Conservation (phyloP, 1,284 basidiomycete genomes). For the Cryptococcus wingfieldii region DNA sequence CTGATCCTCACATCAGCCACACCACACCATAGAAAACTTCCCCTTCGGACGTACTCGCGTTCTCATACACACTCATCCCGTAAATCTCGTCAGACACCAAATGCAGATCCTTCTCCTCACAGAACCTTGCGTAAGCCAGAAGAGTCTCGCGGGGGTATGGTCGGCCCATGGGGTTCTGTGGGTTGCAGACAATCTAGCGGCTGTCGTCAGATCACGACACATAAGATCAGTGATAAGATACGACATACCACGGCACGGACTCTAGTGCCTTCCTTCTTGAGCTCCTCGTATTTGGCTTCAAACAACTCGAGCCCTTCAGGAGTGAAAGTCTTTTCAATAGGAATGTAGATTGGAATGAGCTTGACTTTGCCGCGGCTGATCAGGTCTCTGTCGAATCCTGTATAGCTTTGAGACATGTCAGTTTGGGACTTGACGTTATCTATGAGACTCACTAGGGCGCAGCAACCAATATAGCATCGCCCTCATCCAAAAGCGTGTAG, state of each 20-base stretch:
- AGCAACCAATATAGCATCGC: slow-evolving; percentile 47
- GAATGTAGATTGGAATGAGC: slow-evolving; percentile 39
- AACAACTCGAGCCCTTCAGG: slow-evolving; percentile 30
- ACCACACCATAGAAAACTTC: neutral
- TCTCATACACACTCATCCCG: slow-evolving; percentile 47
- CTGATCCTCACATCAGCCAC: slow-evolving; percentile 11
- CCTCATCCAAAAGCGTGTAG: slow-evolving; percentile 47
- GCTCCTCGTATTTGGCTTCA: slow-evolving; percentile 26
- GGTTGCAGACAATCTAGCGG: slow-evolving; percentile 48
- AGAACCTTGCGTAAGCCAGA: slow-evolving; percentile 48
- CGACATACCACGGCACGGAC: slow-evolving; percentile 36
- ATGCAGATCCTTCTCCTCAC: slow-evolving; percentile 49
- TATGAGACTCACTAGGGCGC: slow-evolving; percentile 34
- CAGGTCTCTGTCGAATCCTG: slow-evolving; percentile 45
- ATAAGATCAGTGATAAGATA: neutral
- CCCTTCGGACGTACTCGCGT: slow-evolving; percentile 20
- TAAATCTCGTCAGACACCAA: slow-evolving; percentile 52
- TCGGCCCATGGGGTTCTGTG: slow-evolving; percentile 50
- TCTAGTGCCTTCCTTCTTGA: slow-evolving; percentile 23
- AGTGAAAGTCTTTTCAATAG: slow-evolving; percentile 28
- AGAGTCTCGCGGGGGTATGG: slow-evolving; percentile 48
- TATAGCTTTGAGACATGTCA: slow-evolving; percentile 29
- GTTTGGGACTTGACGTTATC: slow-evolving; percentile 11
- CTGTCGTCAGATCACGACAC: neutral
- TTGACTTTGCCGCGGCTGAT: slow-evolving; percentile 34